Percentiles rank a stretch among this genome's conserved stretches.
phyloP scores from a whole-genome alignment of 768 basidiomycete genomes.

The Termitomyces bulborhizus region DNA sequence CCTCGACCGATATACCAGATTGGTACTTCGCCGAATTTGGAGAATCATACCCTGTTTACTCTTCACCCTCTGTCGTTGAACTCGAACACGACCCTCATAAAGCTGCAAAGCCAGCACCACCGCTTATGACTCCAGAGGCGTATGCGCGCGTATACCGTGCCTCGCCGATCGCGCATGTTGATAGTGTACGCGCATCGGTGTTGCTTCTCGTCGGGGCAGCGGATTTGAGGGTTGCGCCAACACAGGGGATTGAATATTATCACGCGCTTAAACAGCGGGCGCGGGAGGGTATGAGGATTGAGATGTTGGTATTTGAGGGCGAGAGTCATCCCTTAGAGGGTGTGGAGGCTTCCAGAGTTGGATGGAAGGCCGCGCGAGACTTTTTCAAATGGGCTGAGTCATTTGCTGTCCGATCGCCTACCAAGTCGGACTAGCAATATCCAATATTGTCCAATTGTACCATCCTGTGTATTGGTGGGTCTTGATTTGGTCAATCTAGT shows the following conservation, averaged over 20 bases:
- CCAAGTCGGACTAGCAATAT: neutral
- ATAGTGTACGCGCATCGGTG: conserved; percentile 45
- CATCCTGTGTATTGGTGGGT: neutral
- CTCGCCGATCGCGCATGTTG: conserved; percentile 54
- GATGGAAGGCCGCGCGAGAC: conserved; percentile 44
- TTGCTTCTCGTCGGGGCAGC: conserved; percentile 53
- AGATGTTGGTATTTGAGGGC: conserved; percentile 55
- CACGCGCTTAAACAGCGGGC: conserved; percentile 51
- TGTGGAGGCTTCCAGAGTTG: conserved; percentile 50
- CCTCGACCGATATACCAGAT: conserved; percentile 61
- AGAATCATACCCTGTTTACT: conserved; percentile 31
- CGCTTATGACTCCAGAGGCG: conserved; percentile 37
- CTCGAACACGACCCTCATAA: neutral
- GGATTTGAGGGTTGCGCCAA: conserved; percentile 58
- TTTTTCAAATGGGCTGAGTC: conserved; percentile 33
- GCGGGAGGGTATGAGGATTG: conserved; percentile 24
- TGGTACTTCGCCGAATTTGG: conserved; percentile 53
- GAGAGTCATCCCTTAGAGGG: conserved; percentile 62
- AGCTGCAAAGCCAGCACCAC: conserved; percentile 9
- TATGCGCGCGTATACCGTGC: conserved; percentile 38
- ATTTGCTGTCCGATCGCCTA: neutral
- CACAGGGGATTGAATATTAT: conserved; percentile 58
- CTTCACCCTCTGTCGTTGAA: conserved; percentile 19
- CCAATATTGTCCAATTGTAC: neutral
- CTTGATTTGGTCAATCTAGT: neutral